Evolutionary conservation across 164 flowering plant genomes (phyloP).

Genomic region (Vitis riparia): DNA sequence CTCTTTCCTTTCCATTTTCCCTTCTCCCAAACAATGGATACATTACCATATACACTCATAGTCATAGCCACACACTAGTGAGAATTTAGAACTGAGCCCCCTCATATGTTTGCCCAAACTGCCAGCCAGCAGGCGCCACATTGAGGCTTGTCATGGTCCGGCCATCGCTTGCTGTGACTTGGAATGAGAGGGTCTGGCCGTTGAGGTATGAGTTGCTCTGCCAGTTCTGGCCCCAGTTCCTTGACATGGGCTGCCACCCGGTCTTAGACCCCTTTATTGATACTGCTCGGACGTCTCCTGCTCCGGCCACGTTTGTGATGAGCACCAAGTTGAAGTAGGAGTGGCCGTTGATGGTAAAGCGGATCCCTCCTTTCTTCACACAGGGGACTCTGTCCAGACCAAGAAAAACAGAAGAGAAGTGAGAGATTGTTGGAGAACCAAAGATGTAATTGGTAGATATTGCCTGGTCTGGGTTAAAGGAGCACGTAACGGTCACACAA

Average conservation of each 20-base stretch:
- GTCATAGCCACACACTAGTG: neutral
- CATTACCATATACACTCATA: neutral
- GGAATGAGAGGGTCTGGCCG: constrained; percentile 52
- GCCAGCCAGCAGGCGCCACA: constrained; percentile 37
- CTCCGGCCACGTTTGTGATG: constrained; percentile 47
- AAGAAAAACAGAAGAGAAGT: neutral
- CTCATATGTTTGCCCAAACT: constrained; percentile 45
- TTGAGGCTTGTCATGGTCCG: constrained; percentile 38
- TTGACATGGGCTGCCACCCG: constrained; percentile 52
- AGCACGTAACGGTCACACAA: too few species aligned
- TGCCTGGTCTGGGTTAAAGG: too few species aligned
- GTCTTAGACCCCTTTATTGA: constrained; percentile 50
- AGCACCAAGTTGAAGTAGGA: constrained; percentile 53
- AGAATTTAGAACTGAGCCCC: constrained; percentile 30
- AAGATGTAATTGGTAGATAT: too few species aligned
- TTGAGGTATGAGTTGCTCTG: constrained; percentile 48
- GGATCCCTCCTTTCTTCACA: constrained; percentile 47
- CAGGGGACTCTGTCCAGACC: constrained; percentile 39
- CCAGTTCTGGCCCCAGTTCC: constrained; percentile 60
- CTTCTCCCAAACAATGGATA: neutral
- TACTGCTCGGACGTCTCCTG: constrained; percentile 48
- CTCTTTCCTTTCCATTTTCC: neutral
- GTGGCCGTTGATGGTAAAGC: constrained; percentile 52
- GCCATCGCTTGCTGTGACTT: constrained; percentile 54
- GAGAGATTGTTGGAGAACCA: too few species aligned